A percentile compares a stretch with the other conserved stretches of the same genome.
Conservation (phyloP, 2,329 filamentous ascomycete genomes). For the Fusarium duplospermum region DNA sequence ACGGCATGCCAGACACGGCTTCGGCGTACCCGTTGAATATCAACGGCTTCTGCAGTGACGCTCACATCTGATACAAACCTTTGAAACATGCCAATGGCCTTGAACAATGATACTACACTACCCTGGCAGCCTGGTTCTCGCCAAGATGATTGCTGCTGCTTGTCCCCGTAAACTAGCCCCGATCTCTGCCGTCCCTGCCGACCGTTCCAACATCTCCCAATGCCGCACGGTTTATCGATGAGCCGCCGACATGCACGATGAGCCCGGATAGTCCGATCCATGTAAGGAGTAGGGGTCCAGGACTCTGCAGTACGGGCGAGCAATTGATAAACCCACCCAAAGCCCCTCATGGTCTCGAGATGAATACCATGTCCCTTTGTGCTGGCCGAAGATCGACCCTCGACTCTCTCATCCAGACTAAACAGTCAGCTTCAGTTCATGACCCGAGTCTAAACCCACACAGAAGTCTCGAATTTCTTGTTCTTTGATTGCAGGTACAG, state of each 20-base stretch:
- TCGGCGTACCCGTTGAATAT: neutral
- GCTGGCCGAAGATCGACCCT: neutral
- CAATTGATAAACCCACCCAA: neutral
- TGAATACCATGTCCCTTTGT: neutral
- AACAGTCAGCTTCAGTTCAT: neutral
- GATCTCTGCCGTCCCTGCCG: neutral
- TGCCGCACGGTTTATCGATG: neutral
- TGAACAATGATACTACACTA: neutral
- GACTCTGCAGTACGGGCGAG: neutral
- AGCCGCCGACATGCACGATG: neutral
- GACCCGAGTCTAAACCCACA: neutral
- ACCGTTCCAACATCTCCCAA: neutral
- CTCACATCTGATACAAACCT: neutral
- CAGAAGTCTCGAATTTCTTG: neutral
- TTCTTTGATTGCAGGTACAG: neutral
- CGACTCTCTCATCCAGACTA: neutral
- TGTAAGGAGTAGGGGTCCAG: neutral
- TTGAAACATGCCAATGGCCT: neutral
- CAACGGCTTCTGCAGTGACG: neutral
- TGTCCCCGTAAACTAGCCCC: slow-evolving; percentile 1
- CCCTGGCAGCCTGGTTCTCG: neutral
- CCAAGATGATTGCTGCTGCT: neutral
- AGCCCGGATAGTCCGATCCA: neutral
- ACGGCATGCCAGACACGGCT: neutral
- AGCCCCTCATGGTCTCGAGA: neutral